A percentile compares a stretch with the other conserved stretches of the same genome.
Evolutionary conservation across 139 green algal species (phyloP).

Genomic region (Tetraselmis striata): DNA sequence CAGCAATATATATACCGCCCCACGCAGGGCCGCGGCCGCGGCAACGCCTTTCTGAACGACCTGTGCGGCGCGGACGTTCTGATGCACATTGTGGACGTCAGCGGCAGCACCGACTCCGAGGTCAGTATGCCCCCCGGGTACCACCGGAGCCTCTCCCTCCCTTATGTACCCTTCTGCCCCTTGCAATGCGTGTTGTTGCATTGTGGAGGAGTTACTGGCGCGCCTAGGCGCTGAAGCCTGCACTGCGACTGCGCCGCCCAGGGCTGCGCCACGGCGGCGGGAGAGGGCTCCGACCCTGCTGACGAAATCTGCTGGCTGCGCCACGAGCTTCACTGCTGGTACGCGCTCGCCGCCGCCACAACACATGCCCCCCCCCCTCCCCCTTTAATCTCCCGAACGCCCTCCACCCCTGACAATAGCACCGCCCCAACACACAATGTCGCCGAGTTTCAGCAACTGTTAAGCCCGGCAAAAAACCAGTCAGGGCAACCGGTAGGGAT

Average conservation of each 20-base stretch:
- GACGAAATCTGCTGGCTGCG: constrained; percentile 45
- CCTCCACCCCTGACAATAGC: no score
- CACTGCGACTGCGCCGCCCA: background rate
- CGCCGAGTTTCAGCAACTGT: no score
- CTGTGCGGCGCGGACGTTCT: constrained; percentile 47
- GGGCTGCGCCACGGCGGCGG: background rate
- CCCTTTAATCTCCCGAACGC: background rate
- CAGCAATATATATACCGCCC: background rate
- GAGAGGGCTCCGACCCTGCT: constrained; percentile 20
- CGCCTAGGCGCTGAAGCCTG: no score
- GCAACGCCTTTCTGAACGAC: constrained; percentile 57
- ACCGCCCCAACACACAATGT: no score
- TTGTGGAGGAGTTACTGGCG: no score
- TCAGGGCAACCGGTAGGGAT: no score
- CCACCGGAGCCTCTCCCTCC: no score
- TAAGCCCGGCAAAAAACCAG: no score
- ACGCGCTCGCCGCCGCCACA: no score
- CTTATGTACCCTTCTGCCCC: no score
- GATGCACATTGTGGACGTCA: constrained; percentile 36
- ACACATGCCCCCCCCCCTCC: background rate
- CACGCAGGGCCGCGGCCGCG: constrained; percentile 32
- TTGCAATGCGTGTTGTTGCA: no score
- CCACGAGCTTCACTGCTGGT: constrained; percentile 50
- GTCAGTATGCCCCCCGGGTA: no score
- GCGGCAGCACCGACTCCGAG: constrained; percentile 33